Base-by-base conservation (phyloP, 2,329 filamentous ascomycete genomes). In the Penicillium sp. region DNA sequence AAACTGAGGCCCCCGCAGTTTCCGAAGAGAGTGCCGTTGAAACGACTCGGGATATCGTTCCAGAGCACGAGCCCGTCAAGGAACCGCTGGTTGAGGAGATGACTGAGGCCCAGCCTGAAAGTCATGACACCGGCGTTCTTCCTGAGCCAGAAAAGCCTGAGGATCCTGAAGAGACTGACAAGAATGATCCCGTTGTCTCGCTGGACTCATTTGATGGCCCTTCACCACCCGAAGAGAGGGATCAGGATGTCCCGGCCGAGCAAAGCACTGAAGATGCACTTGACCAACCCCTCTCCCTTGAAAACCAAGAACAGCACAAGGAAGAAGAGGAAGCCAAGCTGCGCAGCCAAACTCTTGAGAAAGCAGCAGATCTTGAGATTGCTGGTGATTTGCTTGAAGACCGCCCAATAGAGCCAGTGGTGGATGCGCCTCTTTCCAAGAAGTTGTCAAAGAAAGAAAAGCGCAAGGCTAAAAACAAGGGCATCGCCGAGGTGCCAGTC, bases 361-460 rank as follows among this genome's bases (percentile, higher is more conserved):
- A 54, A 17, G 36, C 32, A 43, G 36, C 46, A 20, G 51, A 52
- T 18, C 21, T 34, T 10, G 40, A 46, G 8, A 23, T 41, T 4
- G 27, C 44, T 12, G 26, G 23, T 18, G 26, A 44, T 20, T 12
- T 44, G 18, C 12, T 30, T 7, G 36, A 40, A 21, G 47, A 56
- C 10, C 23, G 20, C 23, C 20, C 41, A 26, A 23, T 3, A 20
- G 51, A 56, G 18, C n/a, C 40, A 3, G 45, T 56, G 30, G 32
- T 30, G 21, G 20, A 6, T 2, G 41, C 43, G 2, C 51, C 48
- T 29, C 18, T 57, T 39, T 51, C 54, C 12, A 59, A 48, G 36
- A 62, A 62, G 34, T 30, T 62, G 29, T 64, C 56, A 1, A 64
- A 61, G 37, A 62, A 63, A 46, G 59, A 64, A 37, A 58, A 62